Percentiles rank a stretch among this genome's conserved stretches.
Conservation (phyloP, 306 rosid species). For the Dryas octopetala region DNA sequence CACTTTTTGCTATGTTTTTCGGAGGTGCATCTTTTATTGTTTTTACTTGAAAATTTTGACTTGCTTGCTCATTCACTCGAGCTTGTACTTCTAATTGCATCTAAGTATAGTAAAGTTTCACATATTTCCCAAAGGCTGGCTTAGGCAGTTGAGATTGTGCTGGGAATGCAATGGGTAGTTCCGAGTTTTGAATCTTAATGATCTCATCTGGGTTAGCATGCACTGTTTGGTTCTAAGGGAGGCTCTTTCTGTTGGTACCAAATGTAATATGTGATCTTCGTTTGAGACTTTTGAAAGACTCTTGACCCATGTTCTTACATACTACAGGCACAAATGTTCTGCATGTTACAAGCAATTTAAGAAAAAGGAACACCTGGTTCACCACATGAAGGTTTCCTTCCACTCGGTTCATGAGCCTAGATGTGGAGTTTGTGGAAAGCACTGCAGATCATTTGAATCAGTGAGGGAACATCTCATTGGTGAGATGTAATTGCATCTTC, state of each 20-base stretch:
- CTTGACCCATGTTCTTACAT: conserved; percentile 18
- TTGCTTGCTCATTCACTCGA: not conserved
- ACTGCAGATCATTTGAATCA: conserved; percentile 80
- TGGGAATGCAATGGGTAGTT: not conserved
- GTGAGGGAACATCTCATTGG: conserved; percentile 75
- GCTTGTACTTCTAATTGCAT: not conserved
- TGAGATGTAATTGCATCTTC: conserved; percentile 27
- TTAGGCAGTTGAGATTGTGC: not conserved
- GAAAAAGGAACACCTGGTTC: conserved; percentile 66
- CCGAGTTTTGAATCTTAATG: not conserved
- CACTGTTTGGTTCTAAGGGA: not conserved
- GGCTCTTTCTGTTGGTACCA: not conserved
- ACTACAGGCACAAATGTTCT: conserved; percentile 61
- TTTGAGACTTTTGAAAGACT: conserved; percentile 2
- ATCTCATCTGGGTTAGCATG: not conserved
- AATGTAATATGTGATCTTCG: not conserved
- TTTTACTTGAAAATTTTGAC: not conserved
- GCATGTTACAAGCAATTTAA: conserved; percentile 84
- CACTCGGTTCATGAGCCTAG: conserved; percentile 79
- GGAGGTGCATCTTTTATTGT: not conserved
- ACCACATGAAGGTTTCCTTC: conserved; percentile 61
- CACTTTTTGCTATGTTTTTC: not conserved
- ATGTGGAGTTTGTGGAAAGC: conserved; percentile 69
- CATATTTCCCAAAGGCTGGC: not conserved
- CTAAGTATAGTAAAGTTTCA: not conserved